These are phyloP conservation scores for Apiospora sp. DNA, from an alignment of 2,329 filamentous ascomycete species.

Conservation along the genomic window DNA sequence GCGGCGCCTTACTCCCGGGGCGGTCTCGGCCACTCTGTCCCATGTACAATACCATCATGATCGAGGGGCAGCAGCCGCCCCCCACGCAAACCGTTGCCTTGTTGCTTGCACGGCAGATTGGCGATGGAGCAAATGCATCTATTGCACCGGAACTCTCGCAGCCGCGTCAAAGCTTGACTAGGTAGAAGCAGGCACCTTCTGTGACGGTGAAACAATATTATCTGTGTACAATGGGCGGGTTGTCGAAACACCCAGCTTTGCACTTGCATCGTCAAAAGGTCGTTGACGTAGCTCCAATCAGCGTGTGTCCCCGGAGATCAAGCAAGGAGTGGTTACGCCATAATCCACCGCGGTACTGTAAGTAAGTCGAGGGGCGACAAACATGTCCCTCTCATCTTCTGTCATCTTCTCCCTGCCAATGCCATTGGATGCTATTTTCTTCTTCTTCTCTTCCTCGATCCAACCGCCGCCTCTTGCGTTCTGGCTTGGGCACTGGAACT, in stretches of 20 bases:
- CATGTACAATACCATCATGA: neutral
- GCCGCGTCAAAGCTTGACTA: constrained; percentile 13
- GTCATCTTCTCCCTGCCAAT: neutral
- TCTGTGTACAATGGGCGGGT: neutral
- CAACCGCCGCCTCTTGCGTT: neutral
- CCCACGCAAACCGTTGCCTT: neutral
- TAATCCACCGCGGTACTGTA: neutral
- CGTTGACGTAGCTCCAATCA: neutral
- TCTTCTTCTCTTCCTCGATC: neutral
- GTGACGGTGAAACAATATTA: neutral
- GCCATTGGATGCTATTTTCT: neutral
- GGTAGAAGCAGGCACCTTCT: neutral
- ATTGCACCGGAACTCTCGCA: constrained; percentile 2
- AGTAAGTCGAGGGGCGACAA: neutral
- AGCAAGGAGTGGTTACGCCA: neutral
- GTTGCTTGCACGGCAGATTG: neutral
- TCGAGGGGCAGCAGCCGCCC: neutral
- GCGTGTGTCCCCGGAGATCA: neutral
- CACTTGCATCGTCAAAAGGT: no score
- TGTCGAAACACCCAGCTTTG: neutral
- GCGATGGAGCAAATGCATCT: neutral
- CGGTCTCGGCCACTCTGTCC: constrained; percentile 6
- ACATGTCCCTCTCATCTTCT: neutral
- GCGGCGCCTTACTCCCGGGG: neutral
- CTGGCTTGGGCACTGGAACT: constrained; percentile 10